phyloP scores from a whole-genome alignment of 2,329 filamentous ascomycete genomes.

The Didymosphaeria variabile region DNA sequence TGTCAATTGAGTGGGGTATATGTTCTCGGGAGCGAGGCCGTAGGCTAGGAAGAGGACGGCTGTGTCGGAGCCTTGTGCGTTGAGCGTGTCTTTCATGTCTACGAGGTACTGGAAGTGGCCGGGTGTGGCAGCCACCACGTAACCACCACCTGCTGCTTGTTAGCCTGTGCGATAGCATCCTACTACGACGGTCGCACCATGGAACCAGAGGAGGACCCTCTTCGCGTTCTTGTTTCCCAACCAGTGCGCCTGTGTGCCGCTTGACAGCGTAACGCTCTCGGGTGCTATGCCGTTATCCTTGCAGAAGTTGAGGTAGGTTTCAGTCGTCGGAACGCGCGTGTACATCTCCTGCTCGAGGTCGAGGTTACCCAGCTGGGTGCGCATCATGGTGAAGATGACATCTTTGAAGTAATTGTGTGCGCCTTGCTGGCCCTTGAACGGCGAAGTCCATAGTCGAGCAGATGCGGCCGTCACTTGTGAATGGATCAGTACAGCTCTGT shows the following conservation, averaged over 20 bases:
- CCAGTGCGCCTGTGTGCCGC: slow-evolving; percentile 59
- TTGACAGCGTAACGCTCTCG: slow-evolving; percentile 48
- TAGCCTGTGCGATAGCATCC: slow-evolving; percentile 8
- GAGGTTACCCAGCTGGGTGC: slow-evolving; percentile 42
- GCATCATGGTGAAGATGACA: slow-evolving; percentile 41
- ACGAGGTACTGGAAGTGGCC: slow-evolving; percentile 61
- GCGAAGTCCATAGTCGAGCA: slow-evolving; percentile 43
- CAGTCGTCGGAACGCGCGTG: slow-evolving; percentile 38
- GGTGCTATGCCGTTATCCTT: slow-evolving; percentile 48
- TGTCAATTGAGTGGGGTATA: slow-evolving; percentile 60
- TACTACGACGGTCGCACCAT: slow-evolving; percentile 46
- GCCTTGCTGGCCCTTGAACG: slow-evolving; percentile 48
- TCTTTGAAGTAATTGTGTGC: slow-evolving; percentile 50
- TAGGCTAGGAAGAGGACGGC: slow-evolving; percentile 66
- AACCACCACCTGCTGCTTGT: slow-evolving; percentile 62
- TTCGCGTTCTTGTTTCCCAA: slow-evolving; percentile 51
- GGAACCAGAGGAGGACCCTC: slow-evolving; percentile 58
- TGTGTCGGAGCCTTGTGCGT: slow-evolving; percentile 53
- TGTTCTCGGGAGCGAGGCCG: slow-evolving; percentile 60
- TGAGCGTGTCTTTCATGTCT: slow-evolving; percentile 55
- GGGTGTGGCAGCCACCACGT: slow-evolving; percentile 57
- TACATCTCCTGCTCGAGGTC: slow-evolving; percentile 47
- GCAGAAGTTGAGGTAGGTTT: slow-evolving; percentile 47
- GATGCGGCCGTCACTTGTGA: slow-evolving; percentile 44
- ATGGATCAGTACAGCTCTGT: slow-evolving; percentile 11